Conservation (phyloP, 83 land plant species). For the Diphasiastrum complanatum region DNA sequence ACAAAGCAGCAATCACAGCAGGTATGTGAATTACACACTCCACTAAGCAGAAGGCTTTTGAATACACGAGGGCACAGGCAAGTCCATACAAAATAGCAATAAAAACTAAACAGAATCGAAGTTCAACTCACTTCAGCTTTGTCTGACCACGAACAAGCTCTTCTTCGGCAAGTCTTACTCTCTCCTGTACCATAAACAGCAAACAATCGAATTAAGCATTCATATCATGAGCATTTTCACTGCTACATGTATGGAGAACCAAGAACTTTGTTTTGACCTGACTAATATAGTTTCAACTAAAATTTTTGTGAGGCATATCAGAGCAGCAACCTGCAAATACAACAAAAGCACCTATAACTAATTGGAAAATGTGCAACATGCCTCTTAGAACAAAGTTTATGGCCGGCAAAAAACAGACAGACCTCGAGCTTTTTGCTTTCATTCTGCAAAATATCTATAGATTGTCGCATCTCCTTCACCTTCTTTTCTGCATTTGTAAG, state of each 20-base stretch:
- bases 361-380: neutral
- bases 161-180: constrained; percentile 41
- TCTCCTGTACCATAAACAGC: constrained; percentile 23
- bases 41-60: too few species aligned
- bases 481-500: constrained; percentile 28
- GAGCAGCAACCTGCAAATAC: neutral
- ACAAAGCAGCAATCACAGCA: too few species aligned
- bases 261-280: neutral
- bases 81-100: too few species aligned
- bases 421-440: constrained; percentile 41
- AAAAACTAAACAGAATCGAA: too few species aligned
- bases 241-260: neutral
- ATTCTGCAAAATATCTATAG: constrained; percentile 30
- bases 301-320: neutral
- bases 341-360: neutral
- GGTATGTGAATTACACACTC: too few species aligned
- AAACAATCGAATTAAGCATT: neutral
- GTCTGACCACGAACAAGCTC: constrained; percentile 34
- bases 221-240: neutral
- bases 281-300: neutral
- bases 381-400: neutral
- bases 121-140: constrained; percentile 29
- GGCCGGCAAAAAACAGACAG: neutral
- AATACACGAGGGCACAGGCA: too few species aligned
- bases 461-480: constrained; percentile 40